Percentiles rank a stretch among this genome's conserved stretches.
Conservation (phyloP, 345 rosid genomes). For the Eucalyptus rudis region DNA sequence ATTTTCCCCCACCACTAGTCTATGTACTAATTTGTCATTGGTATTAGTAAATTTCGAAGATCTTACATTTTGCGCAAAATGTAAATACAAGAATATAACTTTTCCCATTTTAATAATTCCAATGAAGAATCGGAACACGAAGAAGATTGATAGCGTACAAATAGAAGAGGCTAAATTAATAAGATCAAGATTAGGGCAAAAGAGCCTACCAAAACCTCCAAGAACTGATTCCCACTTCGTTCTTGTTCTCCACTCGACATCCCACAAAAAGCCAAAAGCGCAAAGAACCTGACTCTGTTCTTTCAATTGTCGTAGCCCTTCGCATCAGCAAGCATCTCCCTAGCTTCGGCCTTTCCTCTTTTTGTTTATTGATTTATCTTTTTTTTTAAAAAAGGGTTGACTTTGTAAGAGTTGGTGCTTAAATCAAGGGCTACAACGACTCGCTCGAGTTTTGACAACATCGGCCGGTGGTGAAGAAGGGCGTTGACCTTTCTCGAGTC, state of each 20-base stretch:
- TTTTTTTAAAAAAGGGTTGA: neutral
- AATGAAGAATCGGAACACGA: neutral
- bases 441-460: neutral
- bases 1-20: rapidly evolving
- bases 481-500: neutral
- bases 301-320: neutral
- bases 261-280: neutral
- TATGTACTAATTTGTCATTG: rapidly evolving
- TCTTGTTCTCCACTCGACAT: neutral
- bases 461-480: neutral
- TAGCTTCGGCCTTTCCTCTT: neutral
- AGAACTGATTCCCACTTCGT: neutral
- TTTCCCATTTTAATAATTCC: neutral
- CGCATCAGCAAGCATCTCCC: neutral
- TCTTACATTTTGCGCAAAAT: rapidly evolving
- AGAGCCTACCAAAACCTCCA: neutral
- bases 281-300: neutral
- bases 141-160: neutral
- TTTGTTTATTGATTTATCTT: neutral
- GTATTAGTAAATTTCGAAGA: neutral
- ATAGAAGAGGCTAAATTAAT: neutral
- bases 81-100: neutral
- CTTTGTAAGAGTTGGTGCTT: neutral
- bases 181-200: neutral
- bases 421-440: neutral